These are phyloP conservation scores for Cryoendolithus antarcticus DNA, from an alignment of 2,329 filamentous ascomycete genomes.

Conservation along the genomic window DNA sequence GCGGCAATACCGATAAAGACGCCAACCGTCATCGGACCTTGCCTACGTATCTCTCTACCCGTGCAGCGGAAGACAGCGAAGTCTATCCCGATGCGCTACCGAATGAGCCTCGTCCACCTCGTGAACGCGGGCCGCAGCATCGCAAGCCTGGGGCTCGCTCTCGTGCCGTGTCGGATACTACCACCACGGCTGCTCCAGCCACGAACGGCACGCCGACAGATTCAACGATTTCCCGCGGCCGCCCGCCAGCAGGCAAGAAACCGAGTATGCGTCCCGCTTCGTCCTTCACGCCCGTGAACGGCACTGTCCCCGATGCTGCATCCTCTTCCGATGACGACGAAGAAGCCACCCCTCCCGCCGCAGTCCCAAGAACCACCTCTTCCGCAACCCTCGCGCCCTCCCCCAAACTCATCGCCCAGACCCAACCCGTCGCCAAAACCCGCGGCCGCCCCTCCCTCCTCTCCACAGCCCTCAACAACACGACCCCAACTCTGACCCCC, in stretches of 20 bases:
- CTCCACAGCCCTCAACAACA: no score
- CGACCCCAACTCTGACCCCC: no score
- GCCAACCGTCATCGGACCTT: conserved; percentile 10
- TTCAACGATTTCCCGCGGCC: background rate
- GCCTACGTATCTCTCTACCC: conserved; percentile 30
- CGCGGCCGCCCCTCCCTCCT: no score
- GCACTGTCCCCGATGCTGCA: background rate
- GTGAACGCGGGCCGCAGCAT: no score
- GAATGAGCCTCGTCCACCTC: conserved; percentile 22
- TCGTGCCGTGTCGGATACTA: no score
- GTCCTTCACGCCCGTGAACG: conserved; percentile 13
- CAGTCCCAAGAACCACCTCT: no score
- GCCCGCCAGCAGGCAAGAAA: conserved; percentile 18
- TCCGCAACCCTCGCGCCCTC: no score
- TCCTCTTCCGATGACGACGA: background rate
- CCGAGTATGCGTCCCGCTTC: conserved; percentile 19
- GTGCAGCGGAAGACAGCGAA: conserved; percentile 26
- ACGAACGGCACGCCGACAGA: background rate
- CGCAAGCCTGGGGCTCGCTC: background rate
- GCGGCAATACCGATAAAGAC: background rate
- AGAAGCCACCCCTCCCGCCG: no score
- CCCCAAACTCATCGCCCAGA: no score
- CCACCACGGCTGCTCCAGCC: background rate
- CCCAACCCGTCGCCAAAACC: no score
- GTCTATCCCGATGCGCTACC: conserved; percentile 33